Evolutionary conservation across 352 stramenopile species (phyloP), one percentile per base, ranked within the genome.

Genomic region (Aphanomyces cochlioides): DNA sequence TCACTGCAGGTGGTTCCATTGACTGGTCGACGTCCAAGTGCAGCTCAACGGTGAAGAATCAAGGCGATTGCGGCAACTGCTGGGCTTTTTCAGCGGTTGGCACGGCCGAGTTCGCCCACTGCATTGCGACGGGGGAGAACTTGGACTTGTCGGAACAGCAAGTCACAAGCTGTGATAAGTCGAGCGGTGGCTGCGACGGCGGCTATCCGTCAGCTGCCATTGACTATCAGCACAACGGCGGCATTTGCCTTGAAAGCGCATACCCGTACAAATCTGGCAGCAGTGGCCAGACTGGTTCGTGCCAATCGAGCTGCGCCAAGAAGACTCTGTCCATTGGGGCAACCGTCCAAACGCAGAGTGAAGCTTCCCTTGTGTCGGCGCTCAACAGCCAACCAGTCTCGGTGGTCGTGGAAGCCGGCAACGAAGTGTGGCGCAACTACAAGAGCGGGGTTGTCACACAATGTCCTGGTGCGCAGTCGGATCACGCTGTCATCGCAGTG

Each of bases 151-250:
- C 93, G 41, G 97, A 99, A 79, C 97, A 99, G 78, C 85, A 99
- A 72, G 89, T 99, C 21, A 87, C 99, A 48, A 94, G 98, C 82
- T 99, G 97, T 72, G 96, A 99, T 73, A 58, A 92, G 69, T 91
- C 92, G 73, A 87, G 90, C 64, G 93, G 96, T 77, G 96, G 96
- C 67, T 99, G 97, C 84, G 96, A 96, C 68, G 97, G 97, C 34
- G 97, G 97, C 36, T 77, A 98, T 15, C 99, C 99, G 94, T 92
- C 98, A 78, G 95, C 98, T 74, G 95, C 96, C 15, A 99, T 99
- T 73, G 78, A 89, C 8, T 99, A 93, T 79, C 97, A 87, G 47
- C 81, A 96, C 59, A 83, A 83, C 28, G 28, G 28, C 36, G 94
- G 94, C n/a, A 80, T 99, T 19, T 98, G 94, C 77, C 88, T 80